Percentiles rank a stretch among this genome's conserved stretches.
phyloP scores from a whole-genome alignment of 1,139 yeast genomes.

The Taphrina wiesneri region DNA sequence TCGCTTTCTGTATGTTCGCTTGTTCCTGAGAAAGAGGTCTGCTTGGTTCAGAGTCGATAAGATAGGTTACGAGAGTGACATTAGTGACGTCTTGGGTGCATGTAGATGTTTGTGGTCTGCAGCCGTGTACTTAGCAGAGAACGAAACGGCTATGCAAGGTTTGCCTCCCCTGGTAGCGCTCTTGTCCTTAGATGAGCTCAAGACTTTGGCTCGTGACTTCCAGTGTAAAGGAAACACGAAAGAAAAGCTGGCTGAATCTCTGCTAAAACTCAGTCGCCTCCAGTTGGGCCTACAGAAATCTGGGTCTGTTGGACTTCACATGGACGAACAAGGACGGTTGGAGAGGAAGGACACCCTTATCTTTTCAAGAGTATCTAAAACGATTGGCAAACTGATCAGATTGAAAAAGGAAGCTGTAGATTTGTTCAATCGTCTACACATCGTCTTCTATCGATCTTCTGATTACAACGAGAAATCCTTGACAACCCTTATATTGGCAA shows the following conservation, averaged over 20 bases:
- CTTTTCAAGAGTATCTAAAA: slow-evolving; percentile 24
- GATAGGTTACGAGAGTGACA: slow-evolving; percentile 36
- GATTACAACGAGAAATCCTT: slow-evolving; percentile 37
- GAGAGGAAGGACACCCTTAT: slow-evolving; percentile 25
- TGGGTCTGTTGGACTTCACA: slow-evolving; percentile 35
- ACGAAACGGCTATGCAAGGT: neutral
- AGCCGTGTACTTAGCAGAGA: slow-evolving; percentile 21
- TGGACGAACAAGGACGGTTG: slow-evolving; percentile 35
- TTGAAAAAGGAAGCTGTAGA: slow-evolving; percentile 18
- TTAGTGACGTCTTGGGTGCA: slow-evolving; percentile 35
- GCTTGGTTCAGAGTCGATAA: slow-evolving; percentile 38
- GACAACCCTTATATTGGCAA: slow-evolving; percentile 38
- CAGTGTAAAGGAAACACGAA: slow-evolving; percentile 35
- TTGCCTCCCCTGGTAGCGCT: slow-evolving; percentile 36
- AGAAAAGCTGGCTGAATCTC: slow-evolving; percentile 31
- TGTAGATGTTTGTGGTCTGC: slow-evolving; percentile 23
- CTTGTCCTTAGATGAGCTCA: slow-evolving; percentile 38
- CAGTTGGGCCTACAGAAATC: slow-evolving; percentile 36
- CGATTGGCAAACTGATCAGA: slow-evolving; percentile 36
- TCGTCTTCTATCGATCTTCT: slow-evolving; percentile 38
- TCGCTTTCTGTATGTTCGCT: slow-evolving; percentile 38
- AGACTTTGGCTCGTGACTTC: slow-evolving; percentile 34
- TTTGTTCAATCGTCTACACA: slow-evolving; percentile 38
- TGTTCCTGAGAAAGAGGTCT: slow-evolving; percentile 38
- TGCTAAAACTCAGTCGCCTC: slow-evolving; percentile 32